Conservation (phyloP, 495 filamentous ascomycete species). For the Hypoxylon rickii region DNA sequence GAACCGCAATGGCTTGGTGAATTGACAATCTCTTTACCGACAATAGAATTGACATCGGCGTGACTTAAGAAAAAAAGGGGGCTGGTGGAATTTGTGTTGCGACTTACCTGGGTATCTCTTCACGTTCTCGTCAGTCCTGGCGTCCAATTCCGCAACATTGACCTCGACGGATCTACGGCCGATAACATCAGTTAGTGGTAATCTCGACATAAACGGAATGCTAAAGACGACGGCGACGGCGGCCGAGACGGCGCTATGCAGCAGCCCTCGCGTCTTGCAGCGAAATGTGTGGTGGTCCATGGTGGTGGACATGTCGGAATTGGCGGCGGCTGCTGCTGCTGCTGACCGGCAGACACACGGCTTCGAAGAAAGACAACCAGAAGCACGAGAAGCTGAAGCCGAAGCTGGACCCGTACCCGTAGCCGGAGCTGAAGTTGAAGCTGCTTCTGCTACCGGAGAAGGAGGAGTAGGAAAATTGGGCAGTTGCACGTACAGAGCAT, state of each 20-base stretch:
- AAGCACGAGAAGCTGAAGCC: too few species aligned
- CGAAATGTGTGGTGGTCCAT: slow-evolving; percentile 16
- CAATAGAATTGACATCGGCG: too few species aligned
- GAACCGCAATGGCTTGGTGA: too few species aligned
- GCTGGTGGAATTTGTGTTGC: background rate
- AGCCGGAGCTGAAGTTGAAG: too few species aligned
- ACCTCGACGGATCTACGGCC: slow-evolving; percentile 38
- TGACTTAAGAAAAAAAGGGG: too few species aligned
- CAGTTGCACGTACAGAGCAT: slow-evolving; percentile 48
- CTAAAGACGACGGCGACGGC: slow-evolving; percentile 21
- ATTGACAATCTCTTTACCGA: too few species aligned
- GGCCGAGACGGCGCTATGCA: slow-evolving; percentile 23
- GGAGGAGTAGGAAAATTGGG: slow-evolving; percentile 18
- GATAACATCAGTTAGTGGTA: slow-evolving; percentile 24
- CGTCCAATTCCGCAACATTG: slow-evolving; percentile 24
- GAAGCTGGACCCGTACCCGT: too few species aligned
- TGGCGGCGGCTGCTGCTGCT: background rate
- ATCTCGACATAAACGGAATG: slow-evolving; percentile 22
- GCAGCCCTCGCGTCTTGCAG: slow-evolving; percentile 19
- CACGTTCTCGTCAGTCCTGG: slow-evolving; percentile 7
- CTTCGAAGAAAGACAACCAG: too few species aligned
- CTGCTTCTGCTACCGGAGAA: too few species aligned
- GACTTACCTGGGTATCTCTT: slow-evolving; percentile 52
- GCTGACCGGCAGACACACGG: too few species aligned
- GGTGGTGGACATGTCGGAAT: slow-evolving; percentile 1